Evolutionary conservation across 2,329 filamentous ascomycete genomes (phyloP), one percentile per base, ranked within the genome.

Genomic region (Tympanopsis confertula): DNA sequence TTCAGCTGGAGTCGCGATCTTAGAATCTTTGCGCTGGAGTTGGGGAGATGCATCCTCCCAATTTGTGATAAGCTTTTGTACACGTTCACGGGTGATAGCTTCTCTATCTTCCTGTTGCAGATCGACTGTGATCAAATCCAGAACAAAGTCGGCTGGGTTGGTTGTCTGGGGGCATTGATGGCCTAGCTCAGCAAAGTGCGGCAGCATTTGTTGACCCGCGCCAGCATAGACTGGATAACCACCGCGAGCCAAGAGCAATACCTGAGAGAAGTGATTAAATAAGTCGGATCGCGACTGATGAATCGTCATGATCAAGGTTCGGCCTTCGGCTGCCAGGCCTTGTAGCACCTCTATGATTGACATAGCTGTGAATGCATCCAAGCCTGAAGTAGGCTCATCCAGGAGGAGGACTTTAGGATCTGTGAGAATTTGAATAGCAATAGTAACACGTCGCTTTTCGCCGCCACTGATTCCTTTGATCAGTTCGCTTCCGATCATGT

Each of bases 401-500:
- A 88, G 68, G 0, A 88, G 62, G 1, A 88, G 58, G 2, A 88
- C 70, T 2, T 76, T 73, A 1, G 83, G 83, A 41, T 86, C 80
- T 0, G 81, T 87, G 10, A 88, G 63, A 4, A 87, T 78, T 46
- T 88, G 83, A 0, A 86, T 75, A 0, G 82, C 83, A 42, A 88
- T 86, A 3, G 79, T 82, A 4, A 87, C 81, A 39, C 84, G 71
- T 2, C 83, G 69, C 56, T 86, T 87, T 55, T 88, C 82, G 14
- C 84, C 84, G 2, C 83, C 83, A 5, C 80, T 86, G 20, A 88
- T 86, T 0, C 83, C 82, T 52, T 87, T 87, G 45, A 84, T 68
- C 3, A 83, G 55, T 5, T 84, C 79, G 40, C 72, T 80, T 3
- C 83, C 83, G 5, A 88, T 71, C 0, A 86, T 54, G 38, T 82